Evolutionary conservation across 2,329 filamentous ascomycete genomes (phyloP), one percentile per base, ranked within the genome.

Genomic region (Aspergillus sp.): DNA sequence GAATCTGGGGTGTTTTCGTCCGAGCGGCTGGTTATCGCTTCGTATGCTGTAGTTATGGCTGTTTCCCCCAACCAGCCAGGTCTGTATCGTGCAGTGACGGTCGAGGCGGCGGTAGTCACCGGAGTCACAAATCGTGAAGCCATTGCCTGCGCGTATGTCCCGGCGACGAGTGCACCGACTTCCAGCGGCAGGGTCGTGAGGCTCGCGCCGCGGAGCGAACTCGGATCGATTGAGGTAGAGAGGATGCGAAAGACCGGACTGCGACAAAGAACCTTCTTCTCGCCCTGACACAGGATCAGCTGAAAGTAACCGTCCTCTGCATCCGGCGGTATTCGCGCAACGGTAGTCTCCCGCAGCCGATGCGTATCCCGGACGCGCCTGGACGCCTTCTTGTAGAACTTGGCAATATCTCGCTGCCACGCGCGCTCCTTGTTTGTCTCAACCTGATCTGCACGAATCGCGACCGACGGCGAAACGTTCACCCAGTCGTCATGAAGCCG

Each of bases 191-290:
- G 78, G 0, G 86, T 90, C 3, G 78, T 79, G 6, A 91, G 70
- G 64, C 88, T 89, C 0, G 89, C 88, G 0, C 89, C 89, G 7
- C 87, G 84, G 1, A 91, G 71, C 0, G 87, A 83, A 68, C 85
- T 87, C 0, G 84, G 80, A 62, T 87, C 87, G 0, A 82, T 80
- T 0, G 87, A 89, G 0, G 86, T 86, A 63, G 88, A 91, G 2
- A 89, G 83, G n/a, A 91, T 79, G 17, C 89, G 83, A 66, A 91
- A 91, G 0, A 89, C 83, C 0, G 89, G 89, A 64, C 87, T 90
- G 0, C 84, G 82, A 62, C 88, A 90, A 0, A 91, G 80, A 0
- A 84, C 79, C 67, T 85, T 88, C 66, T 84, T 85, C 71, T 82
- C 84, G 0, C 81, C 84, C 0, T 80, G 74, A 63, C 87, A 90